Conservation (phyloP, 1,284 basidiomycete genomes). For the Butyriboletus appendiculatus region DNA sequence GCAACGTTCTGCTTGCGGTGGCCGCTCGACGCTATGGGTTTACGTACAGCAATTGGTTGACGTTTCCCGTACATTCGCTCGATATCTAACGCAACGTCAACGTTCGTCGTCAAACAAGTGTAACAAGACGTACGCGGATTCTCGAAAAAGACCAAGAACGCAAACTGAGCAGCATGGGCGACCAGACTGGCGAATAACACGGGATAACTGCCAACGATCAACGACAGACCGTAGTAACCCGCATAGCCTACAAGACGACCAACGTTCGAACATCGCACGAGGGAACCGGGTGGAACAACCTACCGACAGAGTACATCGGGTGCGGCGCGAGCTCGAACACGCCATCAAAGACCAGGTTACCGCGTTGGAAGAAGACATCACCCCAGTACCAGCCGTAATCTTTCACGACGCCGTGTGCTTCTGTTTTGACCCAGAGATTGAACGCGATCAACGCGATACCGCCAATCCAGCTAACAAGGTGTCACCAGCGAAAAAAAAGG, state of each 20-base stretch:
- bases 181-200: conserved; percentile 92
- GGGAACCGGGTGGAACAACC: conserved; percentile 27
- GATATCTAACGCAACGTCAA: conserved; percentile 66
- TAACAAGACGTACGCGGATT: conserved; percentile 78
- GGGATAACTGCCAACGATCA: conserved; percentile 86
- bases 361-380: conserved; percentile 94
- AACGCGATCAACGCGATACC: conserved; percentile 88
- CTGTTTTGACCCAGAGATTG: conserved; percentile 98
- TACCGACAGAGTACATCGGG: conserved; percentile 93
- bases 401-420: conserved; percentile 96
- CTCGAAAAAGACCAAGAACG: conserved; percentile 95
- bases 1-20: conserved; percentile 10
- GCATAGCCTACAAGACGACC: conserved; percentile 69
- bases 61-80: conserved; percentile 89
- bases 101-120: background rate
- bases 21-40: conserved; percentile 49
- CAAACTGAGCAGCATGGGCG: conserved; percentile 94
- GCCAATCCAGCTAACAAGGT: conserved; percentile 71
- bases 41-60: conserved; percentile 83
- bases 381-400: conserved; percentile 98
- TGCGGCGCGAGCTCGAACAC: conserved; percentile 94
- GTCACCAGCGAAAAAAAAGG: conserved; percentile 2
- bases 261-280: background rate
- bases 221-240: conserved; percentile 94
- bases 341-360: conserved; percentile 93